Evolutionary conservation across 768 basidiomycete species (phyloP), one percentile per base, ranked within the genome.

Genomic region (Lactarius hatsudake): DNA sequence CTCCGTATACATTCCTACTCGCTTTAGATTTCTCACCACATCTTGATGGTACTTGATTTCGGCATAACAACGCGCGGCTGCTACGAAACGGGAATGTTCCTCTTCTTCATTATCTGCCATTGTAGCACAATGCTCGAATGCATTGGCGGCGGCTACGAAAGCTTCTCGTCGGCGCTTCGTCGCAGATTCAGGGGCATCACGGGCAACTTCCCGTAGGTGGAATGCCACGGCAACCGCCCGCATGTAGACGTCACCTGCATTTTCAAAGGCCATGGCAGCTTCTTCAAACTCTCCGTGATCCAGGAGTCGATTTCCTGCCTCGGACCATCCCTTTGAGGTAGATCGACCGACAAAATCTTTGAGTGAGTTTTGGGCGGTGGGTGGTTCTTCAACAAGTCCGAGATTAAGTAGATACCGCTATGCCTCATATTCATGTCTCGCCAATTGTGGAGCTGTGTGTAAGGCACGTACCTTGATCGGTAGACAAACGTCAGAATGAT

Each of bases 401-500:
- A n/a, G 45, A n/a, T 60, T 34, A 40, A 68, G 51, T 5, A 64
- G 23, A 13, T 36, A 30, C 20, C 58, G 59, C 67, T 69, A 32
- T 43, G 62, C 51, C 12, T 5, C 56, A 18, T 28, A 12, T 32
- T 20, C 17, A 48, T 54, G 36, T 28, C 30, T 34, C 23, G 36
- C n/a, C 26, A 13, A 20, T 42, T 26, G 20, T 43, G 18, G 40
- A 64, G 12, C 2, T 9, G 42, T 74, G 77, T 7, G 73, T 80
- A 0, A 82, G 78, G 76, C 77, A 62, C 79, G 81, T 40, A 79
- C 80, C 59, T 82, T 77, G 5, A 88, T 73, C 40, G 80, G 79
- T 51, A 75, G 69, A 26, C 75, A 76, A 1, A 73, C 71, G 4
- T 75, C 75, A 81, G 85, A 87, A 28, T 84, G 73, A 7, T 91